These are phyloP conservation scores for Claviceps citrina DNA, from an alignment of 2,329 filamentous ascomycete species.

Conservation along the genomic window DNA sequence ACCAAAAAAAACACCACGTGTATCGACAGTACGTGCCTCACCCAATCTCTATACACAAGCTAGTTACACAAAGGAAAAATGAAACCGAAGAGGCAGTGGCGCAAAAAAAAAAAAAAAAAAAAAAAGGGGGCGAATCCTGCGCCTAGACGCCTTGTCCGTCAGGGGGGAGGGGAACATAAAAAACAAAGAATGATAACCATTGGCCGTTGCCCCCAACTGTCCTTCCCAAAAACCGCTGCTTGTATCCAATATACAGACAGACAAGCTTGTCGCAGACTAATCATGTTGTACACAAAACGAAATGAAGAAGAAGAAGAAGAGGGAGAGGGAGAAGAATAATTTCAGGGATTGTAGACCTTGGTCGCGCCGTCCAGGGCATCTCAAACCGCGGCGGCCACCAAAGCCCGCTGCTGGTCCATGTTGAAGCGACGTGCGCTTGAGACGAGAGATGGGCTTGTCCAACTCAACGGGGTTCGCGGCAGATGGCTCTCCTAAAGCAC, in stretches of 20 bases:
- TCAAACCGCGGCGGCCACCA: not conserved
- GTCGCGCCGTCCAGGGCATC: not conserved
- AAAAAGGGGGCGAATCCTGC: not conserved
- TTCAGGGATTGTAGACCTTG: no score
- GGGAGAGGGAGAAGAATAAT: no score
- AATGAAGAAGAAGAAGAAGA: not conserved
- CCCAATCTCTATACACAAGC: no score
- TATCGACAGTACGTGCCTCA: no score
- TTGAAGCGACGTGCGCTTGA: not conserved
- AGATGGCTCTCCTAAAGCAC: conserved; percentile 14
- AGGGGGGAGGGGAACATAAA: no score
- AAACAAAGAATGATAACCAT: no score
- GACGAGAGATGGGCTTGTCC: not conserved
- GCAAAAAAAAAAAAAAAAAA: no score
- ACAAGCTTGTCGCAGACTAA: not conserved
- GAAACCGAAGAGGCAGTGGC: no score
- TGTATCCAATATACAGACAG: conserved; percentile 1
- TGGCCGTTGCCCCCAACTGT: no score
- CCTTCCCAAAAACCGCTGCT: not conserved
- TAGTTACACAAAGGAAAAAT: not conserved
- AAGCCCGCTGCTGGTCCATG: not conserved
- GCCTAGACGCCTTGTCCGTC: not conserved
- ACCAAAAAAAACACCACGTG: no score
- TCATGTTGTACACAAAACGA: not conserved
- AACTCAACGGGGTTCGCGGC: not conserved